Evolutionary conservation across 2,329 filamentous ascomycete genomes (phyloP).

Genomic region (Thelonectria discophora): DNA sequence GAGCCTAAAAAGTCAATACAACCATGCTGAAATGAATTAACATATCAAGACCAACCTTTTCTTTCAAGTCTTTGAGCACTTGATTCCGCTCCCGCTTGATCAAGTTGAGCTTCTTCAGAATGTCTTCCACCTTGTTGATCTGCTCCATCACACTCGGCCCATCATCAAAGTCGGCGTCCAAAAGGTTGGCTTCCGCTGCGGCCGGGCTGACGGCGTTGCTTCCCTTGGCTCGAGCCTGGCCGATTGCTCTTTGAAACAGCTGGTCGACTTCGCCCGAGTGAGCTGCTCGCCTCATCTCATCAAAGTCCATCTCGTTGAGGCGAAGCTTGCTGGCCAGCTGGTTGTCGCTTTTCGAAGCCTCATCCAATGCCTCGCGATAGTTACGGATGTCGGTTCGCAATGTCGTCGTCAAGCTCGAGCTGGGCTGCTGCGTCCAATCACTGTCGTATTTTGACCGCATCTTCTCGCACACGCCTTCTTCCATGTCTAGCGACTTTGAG

Average conservation of each 20-base stretch:
- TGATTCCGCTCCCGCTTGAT: constrained; percentile 92
- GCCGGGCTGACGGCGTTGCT: constrained; percentile 70
- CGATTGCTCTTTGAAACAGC: constrained; percentile 86
- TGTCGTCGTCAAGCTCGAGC: constrained; percentile 86
- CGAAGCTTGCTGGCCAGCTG: constrained; percentile 85
- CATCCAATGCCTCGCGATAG: constrained; percentile 88
- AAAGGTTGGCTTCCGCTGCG: constrained; percentile 74
- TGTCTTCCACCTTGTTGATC: constrained; percentile 86
- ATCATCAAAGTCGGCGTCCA: constrained; percentile 93
- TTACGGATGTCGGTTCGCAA: constrained; percentile 86
- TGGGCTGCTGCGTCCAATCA: constrained; percentile 98
- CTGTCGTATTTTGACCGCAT: constrained; percentile 97
- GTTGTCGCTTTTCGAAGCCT: constrained; percentile 85
- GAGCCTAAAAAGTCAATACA: constrained; percentile 67
- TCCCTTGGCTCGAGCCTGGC: constrained; percentile 74
- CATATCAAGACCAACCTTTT: constrained; percentile 73
- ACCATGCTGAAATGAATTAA: neutral
- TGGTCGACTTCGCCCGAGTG: constrained; percentile 87
- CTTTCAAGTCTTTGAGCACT: constrained; percentile 95
- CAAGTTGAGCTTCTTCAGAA: constrained; percentile 88
- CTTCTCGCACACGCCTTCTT: constrained; percentile 98
- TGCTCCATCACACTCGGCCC: constrained; percentile 86
- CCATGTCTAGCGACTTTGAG: constrained; percentile 91
- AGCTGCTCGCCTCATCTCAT: constrained; percentile 92
- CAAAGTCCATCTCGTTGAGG: constrained; percentile 88